Conservation (phyloP, 148 eudicot genomes). For the Spergularia marina region DNA sequence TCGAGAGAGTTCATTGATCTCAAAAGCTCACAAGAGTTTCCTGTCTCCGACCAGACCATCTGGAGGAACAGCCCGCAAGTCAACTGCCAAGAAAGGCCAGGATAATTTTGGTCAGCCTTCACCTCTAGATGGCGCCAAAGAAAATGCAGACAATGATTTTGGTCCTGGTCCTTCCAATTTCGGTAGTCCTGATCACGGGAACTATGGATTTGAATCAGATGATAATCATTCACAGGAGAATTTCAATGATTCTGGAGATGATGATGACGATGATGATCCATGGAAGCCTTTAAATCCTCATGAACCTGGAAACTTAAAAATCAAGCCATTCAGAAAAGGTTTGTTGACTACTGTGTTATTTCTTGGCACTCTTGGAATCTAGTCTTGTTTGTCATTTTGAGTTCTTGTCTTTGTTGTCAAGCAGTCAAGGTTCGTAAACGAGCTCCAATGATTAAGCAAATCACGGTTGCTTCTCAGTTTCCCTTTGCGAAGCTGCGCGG, state of each 20-base stretch:
- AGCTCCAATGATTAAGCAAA: slow-evolving; percentile 27
- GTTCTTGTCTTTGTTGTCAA: slow-evolving; percentile 17
- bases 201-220: slow-evolving; percentile 50
- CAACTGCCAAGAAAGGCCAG: slow-evolving; percentile 46
- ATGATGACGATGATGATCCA: slow-evolving; percentile 66
- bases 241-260: slow-evolving; percentile 53
- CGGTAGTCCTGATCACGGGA: slow-evolving; percentile 30
- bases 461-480: slow-evolving; percentile 42
- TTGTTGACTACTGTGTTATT: slow-evolving; percentile 15
- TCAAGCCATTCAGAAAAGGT: slow-evolving; percentile 86
- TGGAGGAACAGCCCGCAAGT: slow-evolving; percentile 55
- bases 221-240: slow-evolving; percentile 46
- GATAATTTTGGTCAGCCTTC: slow-evolving; percentile 37
- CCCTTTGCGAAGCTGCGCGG: slow-evolving; percentile 77
- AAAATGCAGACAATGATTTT: slow-evolving; percentile 26
- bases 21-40: slow-evolving; percentile 71
- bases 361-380: background rate
- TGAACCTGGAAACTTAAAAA: slow-evolving; percentile 80
- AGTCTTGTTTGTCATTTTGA: background rate
- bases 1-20: slow-evolving; percentile 46
- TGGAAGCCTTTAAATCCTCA: slow-evolving; percentile 94
- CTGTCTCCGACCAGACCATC: slow-evolving; percentile 54
- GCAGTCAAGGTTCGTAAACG: slow-evolving; percentile 59
- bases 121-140: slow-evolving; percentile 29
- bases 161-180: slow-evolving; percentile 41